Conservation (phyloP, 768 basidiomycete genomes). For the Tubosaeta sp. region DNA sequence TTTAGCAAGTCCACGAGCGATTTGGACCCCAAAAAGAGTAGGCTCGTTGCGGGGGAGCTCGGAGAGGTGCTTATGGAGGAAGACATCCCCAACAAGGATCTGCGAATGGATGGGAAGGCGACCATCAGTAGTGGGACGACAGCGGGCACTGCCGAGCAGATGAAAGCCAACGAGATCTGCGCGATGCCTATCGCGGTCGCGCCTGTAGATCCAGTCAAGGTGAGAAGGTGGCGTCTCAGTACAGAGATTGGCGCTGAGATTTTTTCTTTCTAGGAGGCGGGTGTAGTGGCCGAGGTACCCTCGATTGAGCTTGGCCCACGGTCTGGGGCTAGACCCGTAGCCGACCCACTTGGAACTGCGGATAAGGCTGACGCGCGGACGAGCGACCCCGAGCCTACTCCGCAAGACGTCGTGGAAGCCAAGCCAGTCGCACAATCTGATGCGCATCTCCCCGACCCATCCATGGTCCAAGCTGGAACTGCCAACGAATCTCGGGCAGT, state of each 20-base stretch:
- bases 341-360: neutral
- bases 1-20: constrained; percentile 36
- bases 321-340: constrained; percentile 1
- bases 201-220: constrained; percentile 2
- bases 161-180: constrained; percentile 4
- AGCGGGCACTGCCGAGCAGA: constrained; percentile 15
- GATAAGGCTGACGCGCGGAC: neutral
- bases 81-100: constrained; percentile 31
- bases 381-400: neutral
- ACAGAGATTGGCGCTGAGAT: constrained; percentile 3
- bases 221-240: constrained; percentile 5
- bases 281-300: constrained; percentile 3
- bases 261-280: constrained; percentile 1
- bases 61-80: constrained; percentile 65
- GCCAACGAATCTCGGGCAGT: constrained; percentile 3
- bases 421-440: neutral
- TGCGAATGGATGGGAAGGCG: constrained; percentile 26
- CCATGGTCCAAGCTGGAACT: constrained; percentile 3
- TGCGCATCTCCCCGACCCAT: neutral
- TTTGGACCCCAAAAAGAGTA: constrained; percentile 28
- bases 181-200: neutral
- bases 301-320: constrained; percentile 17
- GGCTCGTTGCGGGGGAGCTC: constrained; percentile 57
- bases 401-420: neutral
- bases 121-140: constrained; percentile 21